phyloP scores from a whole-genome alignment of 2,329 filamentous ascomycete species.

The Verticillium nonalfalfae region DNA sequence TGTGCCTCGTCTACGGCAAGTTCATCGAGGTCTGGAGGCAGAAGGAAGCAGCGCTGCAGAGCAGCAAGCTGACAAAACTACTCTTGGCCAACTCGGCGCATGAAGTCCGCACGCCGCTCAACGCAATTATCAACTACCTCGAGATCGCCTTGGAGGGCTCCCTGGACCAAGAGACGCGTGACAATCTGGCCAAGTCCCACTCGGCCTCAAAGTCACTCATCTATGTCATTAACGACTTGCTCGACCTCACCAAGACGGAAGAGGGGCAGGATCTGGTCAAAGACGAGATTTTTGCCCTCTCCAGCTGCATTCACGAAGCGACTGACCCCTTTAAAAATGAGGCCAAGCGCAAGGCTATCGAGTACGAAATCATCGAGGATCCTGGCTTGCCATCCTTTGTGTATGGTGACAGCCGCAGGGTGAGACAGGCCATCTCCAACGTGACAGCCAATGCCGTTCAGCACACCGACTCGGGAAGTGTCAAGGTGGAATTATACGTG shows the following conservation, averaged over 20 bases:
- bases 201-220: conserved; percentile 89
- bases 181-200: conserved; percentile 78
- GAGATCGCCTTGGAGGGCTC: conserved; percentile 82
- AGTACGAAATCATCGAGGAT: conserved; percentile 61
- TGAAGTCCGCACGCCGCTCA: conserved; percentile 83
- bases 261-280: conserved; percentile 74
- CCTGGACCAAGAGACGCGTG: conserved; percentile 74
- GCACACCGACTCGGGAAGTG: conserved; percentile 60
- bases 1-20: conserved; percentile 80
- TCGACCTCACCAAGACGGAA: conserved; percentile 84
- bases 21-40: conserved; percentile 94
- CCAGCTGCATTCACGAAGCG: conserved; percentile 66
- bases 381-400: conserved; percentile 65
- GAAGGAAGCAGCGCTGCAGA: conserved; percentile 79
- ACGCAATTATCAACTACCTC: conserved; percentile 91
- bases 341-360: conserved; percentile 67
- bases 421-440: conserved; percentile 80
- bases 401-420: conserved; percentile 69
- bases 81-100: conserved; percentile 85
- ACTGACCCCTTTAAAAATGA: conserved; percentile 69
- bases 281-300: conserved; percentile 72
- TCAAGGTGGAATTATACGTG: conserved; percentile 66
- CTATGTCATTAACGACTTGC: conserved; percentile 87
- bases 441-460: conserved; percentile 80
- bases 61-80: conserved; percentile 70